Percentiles rank a stretch among this genome's conserved stretches.
Evolutionary conservation across 2,329 filamentous ascomycete genomes (phyloP).

Genomic region (Ceratocystis destructans): DNA sequence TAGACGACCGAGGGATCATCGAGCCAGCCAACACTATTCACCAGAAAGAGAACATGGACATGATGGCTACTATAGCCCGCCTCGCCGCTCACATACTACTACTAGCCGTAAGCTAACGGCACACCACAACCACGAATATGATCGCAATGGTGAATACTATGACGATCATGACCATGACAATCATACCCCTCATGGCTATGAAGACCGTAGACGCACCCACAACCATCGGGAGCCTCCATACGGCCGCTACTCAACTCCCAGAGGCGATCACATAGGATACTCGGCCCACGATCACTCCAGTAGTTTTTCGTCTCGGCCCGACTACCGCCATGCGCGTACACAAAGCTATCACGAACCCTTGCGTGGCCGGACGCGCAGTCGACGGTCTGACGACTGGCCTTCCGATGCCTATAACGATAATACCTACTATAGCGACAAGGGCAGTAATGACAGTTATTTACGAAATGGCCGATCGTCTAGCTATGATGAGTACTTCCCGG

Average conservation of each 20-base stretch:
- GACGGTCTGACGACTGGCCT: conserved; percentile 7
- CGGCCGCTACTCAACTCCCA: background rate
- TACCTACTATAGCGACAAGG: conserved; percentile 12
- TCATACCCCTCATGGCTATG: background rate
- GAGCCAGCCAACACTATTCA: background rate
- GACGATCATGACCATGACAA: background rate
- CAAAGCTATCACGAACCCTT: conserved; percentile 14
- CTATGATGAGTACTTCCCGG: conserved; percentile 13
- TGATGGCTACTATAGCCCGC: conserved; percentile 5
- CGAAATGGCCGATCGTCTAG: conserved; percentile 8
- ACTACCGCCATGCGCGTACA: conserved; percentile 13
- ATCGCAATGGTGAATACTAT: background rate
- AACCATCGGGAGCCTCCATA: background rate
- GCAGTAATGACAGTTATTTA: background rate
- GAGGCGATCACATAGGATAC: background rate
- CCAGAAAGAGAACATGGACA: conserved; percentile 1
- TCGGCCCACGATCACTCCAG: conserved; percentile 6
- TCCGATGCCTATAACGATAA: background rate
- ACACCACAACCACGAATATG: background rate
- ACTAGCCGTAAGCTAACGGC: conserved; percentile 9
- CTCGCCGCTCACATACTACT: conserved; percentile 2
- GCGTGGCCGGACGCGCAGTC: conserved; percentile 9
- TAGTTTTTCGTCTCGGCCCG: conserved; percentile 1
- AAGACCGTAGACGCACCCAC: background rate
- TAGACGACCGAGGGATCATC: background rate